phyloP scores from a whole-genome alignment of 805 yeast species.

The Kuraishia borneana region DNA sequence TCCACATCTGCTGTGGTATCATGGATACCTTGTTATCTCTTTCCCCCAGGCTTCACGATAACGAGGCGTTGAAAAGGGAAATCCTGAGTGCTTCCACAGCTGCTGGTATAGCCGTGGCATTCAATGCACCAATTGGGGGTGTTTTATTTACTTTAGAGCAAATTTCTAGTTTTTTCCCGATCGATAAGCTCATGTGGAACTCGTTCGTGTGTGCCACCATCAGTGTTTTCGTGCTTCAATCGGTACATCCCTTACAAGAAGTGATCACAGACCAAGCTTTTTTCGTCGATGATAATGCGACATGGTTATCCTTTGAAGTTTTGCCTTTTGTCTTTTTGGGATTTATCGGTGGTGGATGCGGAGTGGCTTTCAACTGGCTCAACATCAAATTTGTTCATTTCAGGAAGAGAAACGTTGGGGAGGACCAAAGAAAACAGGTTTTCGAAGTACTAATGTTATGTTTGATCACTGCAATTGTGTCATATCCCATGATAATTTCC shows the following conservation, averaged over 20 bases:
- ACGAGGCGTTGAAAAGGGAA: slow-evolving; percentile 57
- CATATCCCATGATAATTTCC: slow-evolving; percentile 45
- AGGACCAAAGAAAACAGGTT: slow-evolving; percentile 17
- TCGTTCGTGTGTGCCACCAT: slow-evolving; percentile 72
- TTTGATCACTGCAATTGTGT: slow-evolving; percentile 37
- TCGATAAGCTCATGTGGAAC: slow-evolving; percentile 67
- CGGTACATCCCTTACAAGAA: slow-evolving; percentile 36
- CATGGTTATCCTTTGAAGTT: slow-evolving; percentile 64
- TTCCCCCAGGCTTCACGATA: slow-evolving; percentile 19
- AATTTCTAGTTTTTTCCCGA: slow-evolving; percentile 50
- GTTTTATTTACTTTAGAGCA: slow-evolving; percentile 69
- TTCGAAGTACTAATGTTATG: slow-evolving; percentile 40
- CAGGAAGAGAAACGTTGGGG: slow-evolving; percentile 15
- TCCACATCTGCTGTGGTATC: slow-evolving; percentile 64
- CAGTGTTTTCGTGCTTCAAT: slow-evolving; percentile 50
- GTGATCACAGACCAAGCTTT: slow-evolving; percentile 31
- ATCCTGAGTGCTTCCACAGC: slow-evolving; percentile 67
- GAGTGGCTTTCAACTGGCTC: slow-evolving; percentile 37
- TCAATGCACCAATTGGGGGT: slow-evolving; percentile 83
- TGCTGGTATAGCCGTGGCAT: slow-evolving; percentile 77
- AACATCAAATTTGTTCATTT: slow-evolving; percentile 31
- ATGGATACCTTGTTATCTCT: slow-evolving; percentile 25
- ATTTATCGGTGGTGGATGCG: slow-evolving; percentile 55
- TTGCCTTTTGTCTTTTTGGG: slow-evolving; percentile 69
- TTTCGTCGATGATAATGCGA: slow-evolving; percentile 56